phyloP scores from a whole-genome alignment of 352 stramenopile species.

The Phytopythium aichiense region DNA sequence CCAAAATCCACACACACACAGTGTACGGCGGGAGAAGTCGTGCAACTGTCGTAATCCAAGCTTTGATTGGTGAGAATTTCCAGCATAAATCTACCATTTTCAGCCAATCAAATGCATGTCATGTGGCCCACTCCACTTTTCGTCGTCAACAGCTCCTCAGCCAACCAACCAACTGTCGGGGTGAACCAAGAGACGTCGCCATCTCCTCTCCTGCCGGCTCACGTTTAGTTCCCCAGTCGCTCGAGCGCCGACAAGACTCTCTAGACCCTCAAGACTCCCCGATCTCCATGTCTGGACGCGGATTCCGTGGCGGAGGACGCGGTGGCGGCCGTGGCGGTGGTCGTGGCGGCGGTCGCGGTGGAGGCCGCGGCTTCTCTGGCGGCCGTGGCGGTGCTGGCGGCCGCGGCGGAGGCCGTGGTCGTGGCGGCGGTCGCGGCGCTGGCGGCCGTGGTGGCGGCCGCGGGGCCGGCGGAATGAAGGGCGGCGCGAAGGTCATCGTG shows the following conservation, averaged over 20 bases:
- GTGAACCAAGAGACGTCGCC: background rate
- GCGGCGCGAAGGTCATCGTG: constrained; percentile 95
- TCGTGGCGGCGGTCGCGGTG: constrained; percentile 41
- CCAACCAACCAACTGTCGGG: background rate
- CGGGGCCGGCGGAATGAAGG: constrained; percentile 90
- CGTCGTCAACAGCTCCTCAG: background rate
- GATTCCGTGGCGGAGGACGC: constrained; percentile 42
- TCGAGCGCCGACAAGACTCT: background rate
- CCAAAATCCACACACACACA: no score
- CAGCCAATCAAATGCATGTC: background rate
- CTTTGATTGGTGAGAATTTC: background rate
- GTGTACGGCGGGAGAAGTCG: no score
- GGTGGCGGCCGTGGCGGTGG: constrained; percentile 14
- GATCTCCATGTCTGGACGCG: constrained; percentile 46
- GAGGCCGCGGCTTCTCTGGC: constrained; percentile 35
- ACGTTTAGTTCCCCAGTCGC: background rate
- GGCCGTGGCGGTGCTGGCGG: constrained; percentile 39
- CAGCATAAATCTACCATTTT: background rate
- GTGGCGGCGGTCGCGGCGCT: constrained; percentile 41
- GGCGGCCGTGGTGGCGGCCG: constrained; percentile 60
- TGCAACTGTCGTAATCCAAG: no score
- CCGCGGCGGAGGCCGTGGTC: constrained; percentile 33
- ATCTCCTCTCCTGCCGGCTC: background rate
- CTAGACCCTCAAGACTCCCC: constrained; percentile 10
- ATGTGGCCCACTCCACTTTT: background rate